phyloP scores from a whole-genome alignment of 2,329 filamentous ascomycete species.

The Plectosphaerella sp. region DNA sequence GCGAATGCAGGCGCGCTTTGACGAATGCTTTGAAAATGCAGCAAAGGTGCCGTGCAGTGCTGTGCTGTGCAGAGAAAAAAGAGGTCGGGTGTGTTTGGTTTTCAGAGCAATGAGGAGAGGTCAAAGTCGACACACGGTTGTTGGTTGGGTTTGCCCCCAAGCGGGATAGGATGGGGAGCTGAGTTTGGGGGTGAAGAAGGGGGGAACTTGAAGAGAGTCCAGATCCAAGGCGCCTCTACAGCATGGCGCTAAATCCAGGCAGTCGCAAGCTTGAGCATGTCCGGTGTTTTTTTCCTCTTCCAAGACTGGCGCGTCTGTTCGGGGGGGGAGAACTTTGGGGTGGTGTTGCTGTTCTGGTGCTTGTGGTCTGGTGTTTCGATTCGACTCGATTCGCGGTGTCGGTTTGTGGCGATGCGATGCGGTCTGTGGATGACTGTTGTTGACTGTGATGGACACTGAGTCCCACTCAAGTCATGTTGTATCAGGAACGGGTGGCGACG shows the following conservation, averaged over 20 bases:
- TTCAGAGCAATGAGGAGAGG: no score
- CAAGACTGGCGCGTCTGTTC: no score
- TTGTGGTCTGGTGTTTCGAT: not conserved
- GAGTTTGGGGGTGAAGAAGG: not conserved
- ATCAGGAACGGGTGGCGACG: not conserved
- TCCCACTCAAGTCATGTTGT: not conserved
- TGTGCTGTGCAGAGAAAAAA: no score
- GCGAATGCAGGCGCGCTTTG: no score
- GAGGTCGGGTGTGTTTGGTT: no score
- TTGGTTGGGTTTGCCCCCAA: no score
- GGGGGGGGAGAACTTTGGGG: no score
- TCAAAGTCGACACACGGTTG: no score
- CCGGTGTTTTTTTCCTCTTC: not conserved
- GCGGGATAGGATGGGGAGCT: not conserved
- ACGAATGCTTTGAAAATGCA: no score
- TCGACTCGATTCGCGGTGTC: not conserved
- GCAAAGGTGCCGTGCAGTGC: no score
- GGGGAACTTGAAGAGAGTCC: constrained; percentile 9
- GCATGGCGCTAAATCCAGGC: constrained; percentile 10
- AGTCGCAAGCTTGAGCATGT: not conserved
- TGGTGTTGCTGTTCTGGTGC: no score
- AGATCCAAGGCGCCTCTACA: constrained; percentile 13
- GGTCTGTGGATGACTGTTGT: not conserved
- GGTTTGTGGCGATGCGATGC: not conserved
- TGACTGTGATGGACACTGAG: not conserved